These are phyloP conservation scores for Leersia perrieri DNA, from an alignment of 176 grass and related monocot species.

Conservation along the genomic window DNA sequence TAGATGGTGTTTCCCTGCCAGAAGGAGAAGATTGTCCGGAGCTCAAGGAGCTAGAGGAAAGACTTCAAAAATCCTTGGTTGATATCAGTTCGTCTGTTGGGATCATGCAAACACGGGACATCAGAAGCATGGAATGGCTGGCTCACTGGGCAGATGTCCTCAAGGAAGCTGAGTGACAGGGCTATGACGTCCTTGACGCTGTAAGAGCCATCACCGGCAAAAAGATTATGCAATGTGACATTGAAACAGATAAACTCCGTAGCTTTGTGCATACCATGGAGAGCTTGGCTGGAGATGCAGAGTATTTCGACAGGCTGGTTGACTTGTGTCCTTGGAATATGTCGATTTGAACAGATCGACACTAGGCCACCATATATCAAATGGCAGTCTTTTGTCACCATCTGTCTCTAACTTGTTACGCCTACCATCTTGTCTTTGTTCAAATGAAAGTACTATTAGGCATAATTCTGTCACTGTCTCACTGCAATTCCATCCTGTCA, in stretches of 20 bases:
- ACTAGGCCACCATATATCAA: neutral
- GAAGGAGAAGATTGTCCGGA: neutral
- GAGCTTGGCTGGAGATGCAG: neutral
- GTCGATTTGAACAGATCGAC: neutral
- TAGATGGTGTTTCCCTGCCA: neutral
- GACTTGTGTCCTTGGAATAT: no score
- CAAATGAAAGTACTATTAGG: neutral
- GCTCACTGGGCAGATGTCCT: neutral
- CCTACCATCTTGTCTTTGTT: neutral
- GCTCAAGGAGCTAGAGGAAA: neutral
- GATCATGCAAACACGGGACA: neutral
- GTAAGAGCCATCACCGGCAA: neutral
- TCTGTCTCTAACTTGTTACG: neutral
- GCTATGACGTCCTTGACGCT: neutral
- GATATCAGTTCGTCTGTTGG: neutral
- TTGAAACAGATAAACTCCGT: neutral
- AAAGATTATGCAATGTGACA: neutral
- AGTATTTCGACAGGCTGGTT: neutral
- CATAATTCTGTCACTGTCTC: neutral
- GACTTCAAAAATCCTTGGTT: neutral
- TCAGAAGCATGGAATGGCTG: neutral
- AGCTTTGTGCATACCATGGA: neutral
- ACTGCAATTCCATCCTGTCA: neutral
- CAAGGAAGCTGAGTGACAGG: neutral
- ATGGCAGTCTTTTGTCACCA: neutral